These are phyloP conservation scores for Talaromyces sp. DNA, from an alignment of 2,329 filamentous ascomycete genomes.

Conservation along the genomic window DNA sequence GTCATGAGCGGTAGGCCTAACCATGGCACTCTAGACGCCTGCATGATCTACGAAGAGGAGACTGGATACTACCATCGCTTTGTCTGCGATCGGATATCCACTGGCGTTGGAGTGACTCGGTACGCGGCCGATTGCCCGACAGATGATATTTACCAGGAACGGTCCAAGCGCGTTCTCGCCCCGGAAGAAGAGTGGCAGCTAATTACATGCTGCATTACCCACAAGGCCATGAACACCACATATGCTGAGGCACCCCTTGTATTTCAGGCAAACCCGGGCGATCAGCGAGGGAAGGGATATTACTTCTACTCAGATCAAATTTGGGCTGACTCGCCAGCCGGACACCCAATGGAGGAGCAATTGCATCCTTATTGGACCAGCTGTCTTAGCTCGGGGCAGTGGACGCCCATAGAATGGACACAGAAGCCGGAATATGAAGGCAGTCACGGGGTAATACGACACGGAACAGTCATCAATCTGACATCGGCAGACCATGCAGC, in stretches of 20 bases:
- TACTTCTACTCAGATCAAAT: slow-evolving; percentile 5
- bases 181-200: neutral
- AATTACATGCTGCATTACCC: neutral
- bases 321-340: neutral
- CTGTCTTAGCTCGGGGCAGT: neutral
- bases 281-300: neutral
- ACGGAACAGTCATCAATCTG: neutral
- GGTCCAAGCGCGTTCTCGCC: neutral
- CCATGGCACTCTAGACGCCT: slow-evolving; percentile 1
- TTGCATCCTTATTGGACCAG: neutral
- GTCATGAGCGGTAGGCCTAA: neutral
- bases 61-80: slow-evolving; percentile 3
- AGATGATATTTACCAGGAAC: slow-evolving; percentile 7
- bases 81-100: neutral
- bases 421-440: slow-evolving; percentile 3
- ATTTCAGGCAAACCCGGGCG: neutral
- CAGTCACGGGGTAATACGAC: neutral
- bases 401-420: neutral
- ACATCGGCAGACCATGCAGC: neutral
- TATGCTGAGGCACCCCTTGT: neutral
- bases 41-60: neutral
- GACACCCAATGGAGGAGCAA: neutral
- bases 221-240: neutral
- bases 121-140: neutral
- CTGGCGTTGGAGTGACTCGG: neutral